Evolutionary conservation across 2,329 filamentous ascomycete genomes (phyloP).

Genomic region (Cladosporium sp.): DNA sequence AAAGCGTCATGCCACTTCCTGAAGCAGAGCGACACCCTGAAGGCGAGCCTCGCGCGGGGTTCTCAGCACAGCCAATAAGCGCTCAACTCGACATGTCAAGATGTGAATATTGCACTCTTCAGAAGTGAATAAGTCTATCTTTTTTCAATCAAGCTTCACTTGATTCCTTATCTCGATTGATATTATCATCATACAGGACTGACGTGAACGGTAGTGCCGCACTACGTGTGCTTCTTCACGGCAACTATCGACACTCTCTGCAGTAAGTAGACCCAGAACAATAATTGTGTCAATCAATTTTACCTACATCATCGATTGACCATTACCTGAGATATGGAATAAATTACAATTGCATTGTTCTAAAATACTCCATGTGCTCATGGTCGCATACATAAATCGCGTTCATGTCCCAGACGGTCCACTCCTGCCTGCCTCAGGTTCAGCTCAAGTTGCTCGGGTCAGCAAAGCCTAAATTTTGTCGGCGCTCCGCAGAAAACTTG

Average conservation of each 20-base stretch:
- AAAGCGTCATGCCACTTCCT: neutral
- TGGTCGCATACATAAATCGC: neutral
- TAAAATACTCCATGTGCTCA: neutral
- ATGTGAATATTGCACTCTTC: neutral
- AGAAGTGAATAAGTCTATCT: neutral
- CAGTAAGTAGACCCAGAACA: neutral
- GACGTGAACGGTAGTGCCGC: neutral
- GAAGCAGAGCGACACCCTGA: neutral
- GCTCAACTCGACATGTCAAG: neutral
- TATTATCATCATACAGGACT: neutral
- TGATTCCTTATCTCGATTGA: neutral
- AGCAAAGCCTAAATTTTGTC: conserved; percentile 16
- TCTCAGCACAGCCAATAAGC: neutral
- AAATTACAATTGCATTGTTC: neutral
- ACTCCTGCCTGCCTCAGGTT: conserved; percentile 15
- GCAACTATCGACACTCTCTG: neutral
- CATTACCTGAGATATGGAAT: neutral
- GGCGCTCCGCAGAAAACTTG: neutral
- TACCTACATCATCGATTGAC: neutral
- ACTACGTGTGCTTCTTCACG: neutral
- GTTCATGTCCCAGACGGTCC: neutral
- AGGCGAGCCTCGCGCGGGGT: neutral
- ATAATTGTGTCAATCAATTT: neutral
- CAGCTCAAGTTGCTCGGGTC: neutral
- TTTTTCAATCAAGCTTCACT: neutral